Base-by-base conservation (phyloP, 257 asterid species). In the Lycium ferocissimum region DNA sequence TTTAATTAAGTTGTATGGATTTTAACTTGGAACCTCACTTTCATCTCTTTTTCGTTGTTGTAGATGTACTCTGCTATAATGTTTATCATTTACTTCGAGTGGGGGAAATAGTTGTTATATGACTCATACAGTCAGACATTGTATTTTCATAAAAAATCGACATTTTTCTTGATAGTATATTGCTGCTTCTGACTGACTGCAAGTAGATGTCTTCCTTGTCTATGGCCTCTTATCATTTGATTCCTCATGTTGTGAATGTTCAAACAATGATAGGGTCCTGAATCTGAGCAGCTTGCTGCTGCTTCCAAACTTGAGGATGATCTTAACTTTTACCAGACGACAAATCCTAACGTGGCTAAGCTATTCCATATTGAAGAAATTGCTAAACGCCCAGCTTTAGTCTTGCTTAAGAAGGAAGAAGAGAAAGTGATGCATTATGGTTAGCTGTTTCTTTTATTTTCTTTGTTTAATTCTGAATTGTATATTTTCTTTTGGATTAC, bases 261-360 rank as follows among this genome's bases (percentile, higher is more conserved):
- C 26, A 78, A 59, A 84, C 82, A 11, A 54, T 59, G 86, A 43
- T 87, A 96, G 99, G 98, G 97, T 84, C 78, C 94, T 54, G 93
- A 91, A 54, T 94, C 92, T 53, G 93, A 96, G 83, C 95, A 94
- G 79, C 93, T 96, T 67, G 94, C 91, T 65, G 93, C 92, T 75
- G 99, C 99, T 86, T 95, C 98, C 22, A 92, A 88, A 85, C 92
- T 91, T 49, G 95, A 93, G 84, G 98, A 95, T 85, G 97, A 92
- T 85, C 91, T 95, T 67, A 92, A 85, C 88, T 95, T 92, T 86
- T 95, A 92, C 89, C 98, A 95, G 89, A 92, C 98, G 7, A 84
- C 85, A 17, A 86, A 86, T 87, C 91, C 97, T 71, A 93, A 92
- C 70, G 95, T 94, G 58, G 98, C 98, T 11, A 94, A 91, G 89